Percentiles rank a stretch among this genome's conserved stretches.
Conservation (phyloP, 2,329 filamentous ascomycete genomes). For the Ustilaginoidea virens region DNA sequence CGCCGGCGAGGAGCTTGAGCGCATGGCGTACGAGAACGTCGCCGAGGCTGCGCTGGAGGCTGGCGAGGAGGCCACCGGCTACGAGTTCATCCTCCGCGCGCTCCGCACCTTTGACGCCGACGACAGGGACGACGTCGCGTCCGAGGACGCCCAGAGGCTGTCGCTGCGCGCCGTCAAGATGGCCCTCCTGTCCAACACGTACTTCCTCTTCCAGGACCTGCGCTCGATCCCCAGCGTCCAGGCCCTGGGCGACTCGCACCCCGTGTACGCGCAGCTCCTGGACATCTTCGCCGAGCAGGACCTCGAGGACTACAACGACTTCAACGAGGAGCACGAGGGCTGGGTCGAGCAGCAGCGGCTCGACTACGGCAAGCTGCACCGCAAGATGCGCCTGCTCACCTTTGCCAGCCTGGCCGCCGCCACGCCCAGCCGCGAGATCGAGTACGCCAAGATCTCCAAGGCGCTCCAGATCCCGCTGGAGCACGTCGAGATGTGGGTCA, state of each 20-base stretch:
- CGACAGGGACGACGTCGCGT: conserved; percentile 37
- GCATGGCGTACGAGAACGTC: conserved; percentile 71
- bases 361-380: conserved; percentile 61
- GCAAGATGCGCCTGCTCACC: conserved; percentile 92
- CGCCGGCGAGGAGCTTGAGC: conserved; percentile 64
- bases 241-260: conserved; percentile 70
- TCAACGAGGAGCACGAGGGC: conserved; percentile 77
- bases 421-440: conserved; percentile 70
- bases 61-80: conserved; percentile 54
- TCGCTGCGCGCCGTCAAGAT: conserved; percentile 41
- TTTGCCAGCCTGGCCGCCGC: conserved; percentile 79
- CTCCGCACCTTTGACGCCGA: conserved; percentile 43
- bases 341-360: conserved; percentile 66
- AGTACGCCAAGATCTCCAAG: conserved; percentile 72
- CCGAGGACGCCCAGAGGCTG: conserved; percentile 44
- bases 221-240: conserved; percentile 72
- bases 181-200: conserved; percentile 34
- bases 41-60: conserved; percentile 66
- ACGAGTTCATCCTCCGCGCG: conserved; percentile 51
- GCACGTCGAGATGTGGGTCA: conserved; percentile 96
- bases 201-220: conserved; percentile 66
- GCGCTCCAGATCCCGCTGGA: conserved; percentile 68
- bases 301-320: conserved; percentile 90
- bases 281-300: conserved; percentile 92
- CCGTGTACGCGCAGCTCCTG: conserved; percentile 77